phyloP scores from a whole-genome alignment of 73 alveolate genomes.

The Diophrys sp. region DNA sequence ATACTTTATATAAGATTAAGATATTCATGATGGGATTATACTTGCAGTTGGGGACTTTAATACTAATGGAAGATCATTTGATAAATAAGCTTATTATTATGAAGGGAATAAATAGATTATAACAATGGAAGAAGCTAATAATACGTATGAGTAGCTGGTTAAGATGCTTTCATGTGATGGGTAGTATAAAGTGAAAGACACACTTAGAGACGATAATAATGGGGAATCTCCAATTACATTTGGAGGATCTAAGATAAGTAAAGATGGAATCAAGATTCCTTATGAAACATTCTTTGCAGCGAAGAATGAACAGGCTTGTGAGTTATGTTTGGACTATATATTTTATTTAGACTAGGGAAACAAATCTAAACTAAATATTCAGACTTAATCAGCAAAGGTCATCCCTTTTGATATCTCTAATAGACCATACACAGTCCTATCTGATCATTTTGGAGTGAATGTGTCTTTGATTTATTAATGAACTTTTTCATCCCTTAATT shows the following conservation, averaged over 20 bases:
- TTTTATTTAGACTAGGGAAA: neutral
- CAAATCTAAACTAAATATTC: neutral
- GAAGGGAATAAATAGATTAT: no score
- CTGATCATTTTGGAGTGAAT: neutral
- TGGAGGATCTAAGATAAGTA: neutral
- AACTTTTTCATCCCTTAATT: constrained; percentile 53
- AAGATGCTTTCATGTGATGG: neutral
- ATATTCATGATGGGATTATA: neutral
- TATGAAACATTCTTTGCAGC: neutral
- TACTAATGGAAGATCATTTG: neutral
- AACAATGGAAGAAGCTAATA: neutral
- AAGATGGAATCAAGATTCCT: neutral
- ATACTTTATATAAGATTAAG: neutral
- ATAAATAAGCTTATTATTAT: neutral
- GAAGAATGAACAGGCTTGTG: neutral
- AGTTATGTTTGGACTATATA: neutral
- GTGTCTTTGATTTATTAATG: no score
- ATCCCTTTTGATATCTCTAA: no score
- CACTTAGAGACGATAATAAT: neutral
- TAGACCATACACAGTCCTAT: neutral
- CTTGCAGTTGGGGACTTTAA: neutral
- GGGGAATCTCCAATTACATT: neutral
- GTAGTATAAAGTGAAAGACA: neutral
- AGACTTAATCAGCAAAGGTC: neutral
- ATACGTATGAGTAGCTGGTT: neutral